Evolutionary conservation across 306 rosid species (phyloP), one percentile per base, ranked within the genome.

Genomic region (Cucumis cinereus): DNA sequence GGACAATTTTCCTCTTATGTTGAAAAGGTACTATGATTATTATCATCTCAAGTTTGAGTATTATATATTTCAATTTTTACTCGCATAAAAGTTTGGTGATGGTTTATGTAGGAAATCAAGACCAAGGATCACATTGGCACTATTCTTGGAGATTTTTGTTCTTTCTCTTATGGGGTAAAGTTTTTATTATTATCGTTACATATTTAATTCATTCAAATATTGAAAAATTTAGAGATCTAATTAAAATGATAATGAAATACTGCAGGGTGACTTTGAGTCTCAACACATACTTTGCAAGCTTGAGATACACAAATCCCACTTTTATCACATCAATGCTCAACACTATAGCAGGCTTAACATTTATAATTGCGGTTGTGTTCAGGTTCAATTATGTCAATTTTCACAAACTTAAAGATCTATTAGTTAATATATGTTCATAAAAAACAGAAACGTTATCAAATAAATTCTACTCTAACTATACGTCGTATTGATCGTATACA

Each of bases 101-200:
- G 43, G 36, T 49, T 30, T 72, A 2, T 78, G 84, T 89, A 90
- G 98, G 70, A 86, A 79, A 10, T 49, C 35, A 33, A 87, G 97
- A 41, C 97, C 98, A 58, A 87, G 82, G 85, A 83, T 93, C 77
- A 90, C 94, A 24, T 11, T 83, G 43, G 43, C 80, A 77, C 88
- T 91, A 28, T 71, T 91, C 26, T 35, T 88, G 79, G 97, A 93
- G 74, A 79, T 93, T 41, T 90, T 87, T 82, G 73, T 93, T 83
- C 96, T 93, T 26, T 91, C 98, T 47, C 74, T 90, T n/a, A 24
- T 88, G 23, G 97, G 94, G 98, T 93, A 90, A 5, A 77, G 86
- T 43, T 26, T 60, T 11, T 74, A 40, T 67, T 13, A 13, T 0
- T 22, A 30, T 43, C 36, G 4, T 30, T 30, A 22, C 36, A 4